Percentiles rank a stretch among this genome's conserved stretches.
Conservation (phyloP, 257 asterid genomes). For the Jacaranda mimosifolia region DNA sequence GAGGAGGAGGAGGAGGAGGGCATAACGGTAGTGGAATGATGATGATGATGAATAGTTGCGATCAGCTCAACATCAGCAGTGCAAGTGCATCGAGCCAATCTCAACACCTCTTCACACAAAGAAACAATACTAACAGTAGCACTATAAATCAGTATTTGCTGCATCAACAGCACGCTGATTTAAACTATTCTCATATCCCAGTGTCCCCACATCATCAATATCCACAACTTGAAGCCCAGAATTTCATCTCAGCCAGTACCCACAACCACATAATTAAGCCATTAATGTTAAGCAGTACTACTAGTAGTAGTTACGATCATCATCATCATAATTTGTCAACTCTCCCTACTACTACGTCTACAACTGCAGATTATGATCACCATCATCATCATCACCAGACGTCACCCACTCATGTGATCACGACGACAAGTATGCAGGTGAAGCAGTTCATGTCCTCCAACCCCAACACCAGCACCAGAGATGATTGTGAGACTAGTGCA, state of each 20-base stretch:
- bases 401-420: conserved; percentile 26
- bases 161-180: conserved; percentile 38
- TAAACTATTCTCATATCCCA: conserved; percentile 51
- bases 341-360: conserved; percentile 26
- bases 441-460: conserved; percentile 62
- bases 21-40: conserved; percentile 19
- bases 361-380: conserved; percentile 26
- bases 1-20: conserved; percentile 50
- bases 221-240: conserved; percentile 56
- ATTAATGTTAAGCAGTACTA: conserved; percentile 30
- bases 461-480: conserved; percentile 39
- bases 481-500: conserved; percentile 47
- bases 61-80: conserved; percentile 39
- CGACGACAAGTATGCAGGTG: conserved; percentile 44
- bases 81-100: conserved; percentile 33
- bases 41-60: conserved; percentile 22
- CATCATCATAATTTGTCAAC: conserved; percentile 42
- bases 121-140: conserved; percentile 31
- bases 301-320: neutral
- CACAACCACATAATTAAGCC: conserved; percentile 41
- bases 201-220: conserved; percentile 41
- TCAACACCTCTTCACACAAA: conserved; percentile 40
- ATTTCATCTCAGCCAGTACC: conserved; percentile 43
- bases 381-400: conserved; percentile 27
- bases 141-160: conserved; percentile 35